A percentile compares a stretch with the other conserved stretches of the same genome.
Conservation (phyloP, 805 yeast genomes). For the Brettanomyces anomalus region DNA sequence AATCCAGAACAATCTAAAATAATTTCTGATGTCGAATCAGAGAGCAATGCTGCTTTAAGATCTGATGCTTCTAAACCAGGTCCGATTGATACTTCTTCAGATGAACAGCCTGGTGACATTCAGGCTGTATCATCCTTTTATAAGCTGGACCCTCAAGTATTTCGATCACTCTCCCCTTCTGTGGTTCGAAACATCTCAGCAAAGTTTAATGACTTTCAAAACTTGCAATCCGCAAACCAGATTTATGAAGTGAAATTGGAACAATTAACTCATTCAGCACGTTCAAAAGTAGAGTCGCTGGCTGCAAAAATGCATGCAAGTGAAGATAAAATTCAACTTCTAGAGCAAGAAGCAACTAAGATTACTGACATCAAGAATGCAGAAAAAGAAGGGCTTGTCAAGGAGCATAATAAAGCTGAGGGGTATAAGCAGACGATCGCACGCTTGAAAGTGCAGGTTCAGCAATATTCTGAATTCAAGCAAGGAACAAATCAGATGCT, state of each 20-base stretch:
- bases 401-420: constrained; percentile 8
- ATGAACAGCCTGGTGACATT: background rate
- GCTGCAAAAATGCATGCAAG: constrained; percentile 21
- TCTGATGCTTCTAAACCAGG: too few relatives aligned
- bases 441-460: constrained; percentile 9
- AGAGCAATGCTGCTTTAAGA: too few relatives aligned
- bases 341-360: background rate
- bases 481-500: constrained; percentile 26
- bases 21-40: too few relatives aligned
- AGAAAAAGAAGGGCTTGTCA: constrained; percentile 2
- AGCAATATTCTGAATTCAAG: constrained; percentile 20
- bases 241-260: constrained; percentile 31
- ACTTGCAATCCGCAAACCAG: constrained; percentile 29
- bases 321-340: constrained; percentile 14
- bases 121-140: constrained; percentile 27
- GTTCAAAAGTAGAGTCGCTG: constrained; percentile 25
- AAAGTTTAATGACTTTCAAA: constrained; percentile 27
- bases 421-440: constrained; percentile 13
- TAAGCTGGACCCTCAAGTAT: constrained; percentile 17
- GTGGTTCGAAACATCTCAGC: constrained; percentile 21
- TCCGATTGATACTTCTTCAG: too few relatives aligned
- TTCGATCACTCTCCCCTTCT: constrained; percentile 15
- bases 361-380: background rate
- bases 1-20: too few relatives aligned
- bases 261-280: constrained; percentile 27